Conservation (phyloP, 306 rosid species). For the Rubus idaeus region DNA sequence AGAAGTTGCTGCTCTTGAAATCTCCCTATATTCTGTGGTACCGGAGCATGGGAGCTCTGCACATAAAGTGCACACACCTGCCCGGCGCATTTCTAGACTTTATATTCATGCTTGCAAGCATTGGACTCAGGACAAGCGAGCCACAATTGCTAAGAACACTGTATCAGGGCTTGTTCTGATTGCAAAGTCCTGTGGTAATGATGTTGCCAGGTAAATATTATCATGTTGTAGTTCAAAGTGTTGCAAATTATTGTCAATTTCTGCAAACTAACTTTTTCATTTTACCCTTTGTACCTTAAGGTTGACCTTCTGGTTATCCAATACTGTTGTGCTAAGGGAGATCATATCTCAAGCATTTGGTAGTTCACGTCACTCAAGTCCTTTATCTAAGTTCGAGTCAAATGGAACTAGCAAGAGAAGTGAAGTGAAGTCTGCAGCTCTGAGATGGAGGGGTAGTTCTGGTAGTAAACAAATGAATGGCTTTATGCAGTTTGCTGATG, state of each 20-base stretch:
- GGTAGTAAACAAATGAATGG: constrained; percentile 52
- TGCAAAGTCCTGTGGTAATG: constrained; percentile 93
- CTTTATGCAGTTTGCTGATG: constrained; percentile 47
- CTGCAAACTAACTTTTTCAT: constrained; percentile 23
- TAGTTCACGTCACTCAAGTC: constrained; percentile 53
- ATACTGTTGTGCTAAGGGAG: constrained; percentile 77
- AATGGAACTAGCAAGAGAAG: constrained; percentile 46
- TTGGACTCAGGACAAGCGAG: constrained; percentile 67
- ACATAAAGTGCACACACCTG: constrained; percentile 97
- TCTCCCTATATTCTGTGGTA: constrained; percentile 81
- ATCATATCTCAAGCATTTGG: constrained; percentile 74
- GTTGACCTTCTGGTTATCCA: constrained; percentile 95
- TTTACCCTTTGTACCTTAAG: constrained; percentile 39
- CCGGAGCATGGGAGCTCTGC: constrained; percentile 99
- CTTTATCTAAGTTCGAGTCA: constrained; percentile 44
- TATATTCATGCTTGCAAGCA: constrained; percentile 84
- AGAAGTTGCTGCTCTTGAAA: constrained; percentile 98
- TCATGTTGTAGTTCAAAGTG: not conserved
- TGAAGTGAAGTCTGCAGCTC: constrained; percentile 44
- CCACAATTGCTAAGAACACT: constrained; percentile 68
- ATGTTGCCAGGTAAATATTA: constrained; percentile 74
- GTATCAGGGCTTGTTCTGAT: constrained; percentile 88
- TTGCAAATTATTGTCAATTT: constrained; percentile 9
- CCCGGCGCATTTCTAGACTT: constrained; percentile 93
- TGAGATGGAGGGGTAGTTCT: constrained; percentile 55